Base-by-base conservation (phyloP, 2,329 filamentous ascomycete genomes). In the Nigrospora sphaerica region DNA sequence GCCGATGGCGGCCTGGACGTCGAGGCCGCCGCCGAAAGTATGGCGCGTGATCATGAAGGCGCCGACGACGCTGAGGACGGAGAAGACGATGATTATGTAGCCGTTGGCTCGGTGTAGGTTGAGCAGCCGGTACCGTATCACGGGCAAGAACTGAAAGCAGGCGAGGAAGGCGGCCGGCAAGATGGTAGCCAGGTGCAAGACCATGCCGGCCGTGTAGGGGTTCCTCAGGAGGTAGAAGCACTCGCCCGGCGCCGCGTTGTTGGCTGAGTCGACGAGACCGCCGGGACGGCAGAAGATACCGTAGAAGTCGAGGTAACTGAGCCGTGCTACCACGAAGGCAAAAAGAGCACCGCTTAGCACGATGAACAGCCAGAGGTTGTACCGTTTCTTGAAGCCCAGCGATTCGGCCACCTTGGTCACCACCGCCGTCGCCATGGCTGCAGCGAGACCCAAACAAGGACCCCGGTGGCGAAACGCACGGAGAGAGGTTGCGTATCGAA, bases 31-130 rank as follows among this genome's bases (percentile, higher is more conserved):
- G 2, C 80, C 80, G 52, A 81, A 77, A 0, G 74, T 60, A 28
- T 65, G 65, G 0, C 70, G 66, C 0, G 66, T 62, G 17, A 82
- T 74, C 65, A 83, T 75, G 1, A 83, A 50, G 0, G 73, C 77
- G 0, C 74, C 75, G 0, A 65, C 64, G 3, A 73, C 72, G 13
- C 66, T 64, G 4, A 74, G 46, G 0, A 73, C 28, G 2, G 74
- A 64, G 0, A 85, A 63, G 0, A 77, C 46, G 0, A 78, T 48
- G 44, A 80, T 58, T 5, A 75, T 33, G 49, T 83, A 83, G 2
- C 82, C 82, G 44, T 74, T 77, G 46, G 83, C 67, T 1, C 79
- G 73, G 54, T 84, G 80, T 37, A 81, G 59, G 1, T 75, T 50
- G 3, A 77, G 60, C 45, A 62, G 52, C 49, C 66, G 72, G 52